Base-by-base conservation (phyloP, 2,329 filamentous ascomycete species). In the Cercospora janseana region DNA sequence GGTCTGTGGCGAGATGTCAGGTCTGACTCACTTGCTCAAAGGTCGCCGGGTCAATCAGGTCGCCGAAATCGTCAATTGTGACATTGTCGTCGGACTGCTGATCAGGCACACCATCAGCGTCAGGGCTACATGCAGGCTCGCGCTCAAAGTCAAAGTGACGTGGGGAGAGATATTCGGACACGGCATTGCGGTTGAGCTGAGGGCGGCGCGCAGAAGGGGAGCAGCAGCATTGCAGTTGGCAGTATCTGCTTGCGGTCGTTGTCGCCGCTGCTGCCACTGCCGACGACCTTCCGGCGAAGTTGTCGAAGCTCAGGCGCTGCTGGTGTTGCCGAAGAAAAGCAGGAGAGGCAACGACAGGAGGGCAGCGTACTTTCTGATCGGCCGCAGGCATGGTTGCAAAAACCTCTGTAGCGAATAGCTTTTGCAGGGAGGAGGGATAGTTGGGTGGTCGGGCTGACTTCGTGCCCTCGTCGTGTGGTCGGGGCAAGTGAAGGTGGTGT, bases 31-130 rank as follows among this genome's bases (percentile, higher is more conserved):
- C 64, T 76, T 97, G 93, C 63, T 85, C 83, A 64, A 98, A 98
- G 49, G 90, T 95, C 48, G 72, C 69, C 54, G 77, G 73, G 69
- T 97, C 92, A 71, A 98, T 84, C 66, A 79, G 78, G 59, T 93
- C 87, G 52, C 82, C 83, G 59, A 89, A 81, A 53, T 87, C 81
- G 52, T 52, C 54, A 77, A 75, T 63, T 49, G 73, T 37, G 51
- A 69, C 67, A 46, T 70, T 73, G 56, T 77, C 72, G 61, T 76
- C 73, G 70, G 73, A 67, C 69, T 72, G 58, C 51, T 40, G 46
- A 49, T 54, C 31, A 46, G 47, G 55, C 31, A 31, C 45, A 37
- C 49, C 57, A 59, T 66, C 59, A 66, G 62, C 51, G 38, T 54
- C 46, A 49, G 23, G 29, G 35, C 27, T 41, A 46, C 20, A 46